phyloP scores from a whole-genome alignment of 768 basidiomycete genomes.

The Boletus rex-veris region DNA sequence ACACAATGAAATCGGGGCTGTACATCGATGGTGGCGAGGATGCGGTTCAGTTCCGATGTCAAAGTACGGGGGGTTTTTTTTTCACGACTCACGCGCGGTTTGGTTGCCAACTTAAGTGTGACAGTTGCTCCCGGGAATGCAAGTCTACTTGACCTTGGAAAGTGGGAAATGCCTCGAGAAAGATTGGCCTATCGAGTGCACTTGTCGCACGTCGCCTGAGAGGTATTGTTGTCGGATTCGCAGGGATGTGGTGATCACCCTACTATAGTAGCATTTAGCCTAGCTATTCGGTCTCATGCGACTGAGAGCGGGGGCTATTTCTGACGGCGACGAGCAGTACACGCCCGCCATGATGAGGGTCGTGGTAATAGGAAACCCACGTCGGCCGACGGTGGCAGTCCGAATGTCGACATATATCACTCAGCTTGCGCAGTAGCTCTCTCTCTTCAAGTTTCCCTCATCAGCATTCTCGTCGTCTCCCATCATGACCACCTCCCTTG shows the following conservation, averaged over 20 bases:
- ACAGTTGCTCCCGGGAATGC: too few relatives aligned
- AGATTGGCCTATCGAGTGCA: not conserved
- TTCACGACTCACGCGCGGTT: not conserved
- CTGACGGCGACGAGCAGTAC: not conserved
- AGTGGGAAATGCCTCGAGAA: not conserved
- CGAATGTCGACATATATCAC: conserved; percentile 13
- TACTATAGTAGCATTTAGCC: not conserved
- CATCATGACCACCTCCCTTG: conserved; percentile 78
- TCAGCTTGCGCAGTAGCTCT: conserved; percentile 2
- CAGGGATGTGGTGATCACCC: not conserved
- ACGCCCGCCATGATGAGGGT: conserved; percentile 2
- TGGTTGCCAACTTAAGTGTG: not conserved
- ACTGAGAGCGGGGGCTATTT: not conserved
- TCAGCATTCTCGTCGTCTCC: conserved; percentile 17
- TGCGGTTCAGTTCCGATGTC: too few relatives aligned
- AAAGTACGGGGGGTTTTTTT: too few relatives aligned
- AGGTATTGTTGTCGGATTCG: conserved; percentile 5
- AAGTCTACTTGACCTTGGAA: too few relatives aligned
- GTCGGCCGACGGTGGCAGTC: conserved; percentile 17
- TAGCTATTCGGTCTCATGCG: too few relatives aligned
- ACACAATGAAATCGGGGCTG: too few relatives aligned
- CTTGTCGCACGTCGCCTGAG: conserved; percentile 13
- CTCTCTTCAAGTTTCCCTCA: not conserved
- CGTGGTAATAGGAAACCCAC: conserved; percentile 15
- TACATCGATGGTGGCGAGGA: too few relatives aligned